Percentiles rank a stretch among this genome's conserved stretches.
These are phyloP conservation scores for Fusarium virguliforme DNA, from an alignment of 2,329 filamentous ascomycete genomes.

Conservation along the genomic window DNA sequence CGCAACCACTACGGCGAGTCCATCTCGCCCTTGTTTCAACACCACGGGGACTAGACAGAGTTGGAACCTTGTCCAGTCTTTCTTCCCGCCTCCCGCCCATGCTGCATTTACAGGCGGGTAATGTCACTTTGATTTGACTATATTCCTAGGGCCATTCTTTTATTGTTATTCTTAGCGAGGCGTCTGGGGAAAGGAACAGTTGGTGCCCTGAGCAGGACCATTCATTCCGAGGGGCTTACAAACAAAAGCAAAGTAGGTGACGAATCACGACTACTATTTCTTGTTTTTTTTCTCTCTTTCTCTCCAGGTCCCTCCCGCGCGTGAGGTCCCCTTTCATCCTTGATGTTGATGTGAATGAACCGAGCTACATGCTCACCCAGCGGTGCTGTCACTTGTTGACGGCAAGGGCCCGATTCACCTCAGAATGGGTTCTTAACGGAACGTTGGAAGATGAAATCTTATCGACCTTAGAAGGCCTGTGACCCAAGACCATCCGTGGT, in stretches of 20 bases:
- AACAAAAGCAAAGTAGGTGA: slow-evolving; percentile 49
- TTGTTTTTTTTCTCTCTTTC: slow-evolving; percentile 35
- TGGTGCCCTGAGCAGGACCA: slow-evolving; percentile 40
- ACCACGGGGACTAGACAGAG: slow-evolving; percentile 68
- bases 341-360: slow-evolving; percentile 21
- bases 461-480: slow-evolving; percentile 60
- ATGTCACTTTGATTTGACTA: slow-evolving; percentile 30
- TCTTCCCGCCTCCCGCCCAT: slow-evolving; percentile 29
- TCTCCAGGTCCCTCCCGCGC: slow-evolving; percentile 18
- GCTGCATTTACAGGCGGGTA: slow-evolving; percentile 19
- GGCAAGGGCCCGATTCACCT: slow-evolving; percentile 79
- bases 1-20: slow-evolving; percentile 97
- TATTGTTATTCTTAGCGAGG: slow-evolving; percentile 56
- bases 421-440: slow-evolving; percentile 85
- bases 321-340: slow-evolving; percentile 29
- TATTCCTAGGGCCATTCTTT: slow-evolving; percentile 39
- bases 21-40: slow-evolving; percentile 79
- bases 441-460: slow-evolving; percentile 77
- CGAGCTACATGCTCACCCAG: slow-evolving; percentile 63
- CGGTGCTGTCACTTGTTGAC: slow-evolving; percentile 81
- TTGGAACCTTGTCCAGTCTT: slow-evolving; percentile 20
- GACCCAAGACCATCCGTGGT: slow-evolving; percentile 49
- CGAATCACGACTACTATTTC: slow-evolving; percentile 46
- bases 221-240: slow-evolving; percentile 35
- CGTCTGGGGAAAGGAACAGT: slow-evolving; percentile 53